A percentile compares a stretch with the other conserved stretches of the same genome.
Evolutionary conservation across 495 filamentous ascomycete genomes (phyloP).

Genomic region (Aspergillus campestris): DNA sequence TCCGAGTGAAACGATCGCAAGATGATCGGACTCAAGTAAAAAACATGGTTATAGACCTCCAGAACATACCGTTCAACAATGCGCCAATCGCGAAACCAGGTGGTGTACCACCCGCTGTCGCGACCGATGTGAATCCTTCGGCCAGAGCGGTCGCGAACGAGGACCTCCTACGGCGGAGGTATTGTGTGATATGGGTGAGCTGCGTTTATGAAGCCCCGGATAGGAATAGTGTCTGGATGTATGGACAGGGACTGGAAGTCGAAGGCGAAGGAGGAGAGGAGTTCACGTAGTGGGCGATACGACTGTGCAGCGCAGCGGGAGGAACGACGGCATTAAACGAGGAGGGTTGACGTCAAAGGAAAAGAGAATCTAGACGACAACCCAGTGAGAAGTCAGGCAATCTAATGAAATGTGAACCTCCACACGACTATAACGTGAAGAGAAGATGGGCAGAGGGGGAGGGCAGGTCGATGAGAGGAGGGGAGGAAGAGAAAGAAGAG

Average conservation of each 20-base stretch:
- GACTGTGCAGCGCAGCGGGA: slow-evolving; percentile 26
- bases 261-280: slow-evolving; percentile 22
- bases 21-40: slow-evolving; percentile 1
- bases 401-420: no score
- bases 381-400: no score
- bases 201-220: background rate
- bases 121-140: slow-evolving; percentile 29
- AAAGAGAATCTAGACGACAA: background rate
- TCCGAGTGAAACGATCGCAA: background rate
- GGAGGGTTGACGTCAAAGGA: slow-evolving; percentile 6
- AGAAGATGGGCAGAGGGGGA: no score
- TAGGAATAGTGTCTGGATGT: background rate
- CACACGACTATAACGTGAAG: no score
- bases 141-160: slow-evolving; percentile 18
- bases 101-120: slow-evolving; percentile 27
- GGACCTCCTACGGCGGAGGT: background rate
- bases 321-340: slow-evolving; percentile 25
- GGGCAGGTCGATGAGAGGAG: background rate
- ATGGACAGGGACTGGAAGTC: background rate
- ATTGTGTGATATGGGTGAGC: background rate
- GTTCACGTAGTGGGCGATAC: slow-evolving; percentile 32
- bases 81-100: slow-evolving; percentile 30
- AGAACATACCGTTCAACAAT: slow-evolving; percentile 40
- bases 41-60: slow-evolving; percentile 10
- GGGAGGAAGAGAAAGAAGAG: background rate